Evolutionary conservation across 208 protist genomes (phyloP).

Genomic region (Leishmania guyanensis): DNA sequence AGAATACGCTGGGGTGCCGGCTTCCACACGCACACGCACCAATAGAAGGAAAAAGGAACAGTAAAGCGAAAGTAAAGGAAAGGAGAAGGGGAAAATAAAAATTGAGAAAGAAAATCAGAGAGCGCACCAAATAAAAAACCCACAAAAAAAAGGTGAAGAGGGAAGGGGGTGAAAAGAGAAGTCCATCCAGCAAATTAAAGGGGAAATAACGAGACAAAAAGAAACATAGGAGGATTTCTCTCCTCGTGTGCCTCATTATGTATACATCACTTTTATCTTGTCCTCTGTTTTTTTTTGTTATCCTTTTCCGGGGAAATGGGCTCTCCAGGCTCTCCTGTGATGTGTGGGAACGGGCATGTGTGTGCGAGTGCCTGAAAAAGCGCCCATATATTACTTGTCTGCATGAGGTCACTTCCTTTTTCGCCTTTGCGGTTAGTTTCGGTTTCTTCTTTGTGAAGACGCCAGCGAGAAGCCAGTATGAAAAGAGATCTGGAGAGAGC

Average conservation of each 20-base stretch:
- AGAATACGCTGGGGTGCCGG: background rate
- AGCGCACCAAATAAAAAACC: background rate
- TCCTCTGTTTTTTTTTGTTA: background rate
- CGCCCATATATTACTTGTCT: background rate
- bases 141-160: background rate
- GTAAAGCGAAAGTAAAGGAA: background rate
- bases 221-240: background rate
- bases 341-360: background rate
- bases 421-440: background rate
- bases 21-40: background rate
- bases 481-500: background rate
- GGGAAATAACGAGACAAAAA: background rate
- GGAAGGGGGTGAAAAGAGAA: background rate
- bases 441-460: background rate
- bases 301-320: background rate
- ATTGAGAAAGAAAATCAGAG: background rate
- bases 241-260: background rate
- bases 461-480: background rate
- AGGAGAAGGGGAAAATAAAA: background rate
- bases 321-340: background rate
- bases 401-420: background rate
- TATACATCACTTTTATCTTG: constrained; percentile 9
- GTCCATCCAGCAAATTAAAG: background rate
- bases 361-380: background rate
- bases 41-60: background rate